phyloP scores from a whole-genome alignment of 768 basidiomycete species.

The Guyanaporus albipodus region DNA sequence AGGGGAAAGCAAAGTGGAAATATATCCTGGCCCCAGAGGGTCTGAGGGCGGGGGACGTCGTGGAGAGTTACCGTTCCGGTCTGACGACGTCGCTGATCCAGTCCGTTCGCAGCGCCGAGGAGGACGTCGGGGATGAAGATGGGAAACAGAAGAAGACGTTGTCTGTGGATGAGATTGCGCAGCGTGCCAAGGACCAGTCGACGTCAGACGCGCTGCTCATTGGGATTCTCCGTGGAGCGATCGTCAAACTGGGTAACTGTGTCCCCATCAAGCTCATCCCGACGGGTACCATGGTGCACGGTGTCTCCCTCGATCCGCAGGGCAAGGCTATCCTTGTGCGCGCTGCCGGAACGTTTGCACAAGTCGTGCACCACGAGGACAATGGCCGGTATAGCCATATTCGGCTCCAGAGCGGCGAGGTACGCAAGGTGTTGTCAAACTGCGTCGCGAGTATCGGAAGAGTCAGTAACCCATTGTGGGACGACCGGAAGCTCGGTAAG shows the following conservation, averaged over 20 bases:
- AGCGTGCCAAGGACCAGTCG: slow-evolving; percentile 23
- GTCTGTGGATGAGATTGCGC: slow-evolving; percentile 21
- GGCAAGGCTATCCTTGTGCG: slow-evolving; percentile 84
- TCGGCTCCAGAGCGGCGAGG: slow-evolving; percentile 87
- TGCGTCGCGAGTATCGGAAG: slow-evolving; percentile 88
- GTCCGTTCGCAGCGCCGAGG: slow-evolving; percentile 30
- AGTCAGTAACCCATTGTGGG: slow-evolving; percentile 90
- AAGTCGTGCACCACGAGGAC: slow-evolving; percentile 75
- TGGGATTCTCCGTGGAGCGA: slow-evolving; percentile 78
- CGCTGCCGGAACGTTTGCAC: slow-evolving; percentile 83
- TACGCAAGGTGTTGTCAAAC: slow-evolving; percentile 75
- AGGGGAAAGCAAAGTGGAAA: slow-evolving; percentile 63
- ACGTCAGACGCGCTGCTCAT: slow-evolving; percentile 68
- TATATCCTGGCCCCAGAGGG: slow-evolving; percentile 95
- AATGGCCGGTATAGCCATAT: slow-evolving; percentile 74
- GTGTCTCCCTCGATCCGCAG: slow-evolving; percentile 67
- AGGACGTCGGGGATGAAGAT: background rate
- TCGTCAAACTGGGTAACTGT: slow-evolving; percentile 89
- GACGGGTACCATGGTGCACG: slow-evolving; percentile 87
- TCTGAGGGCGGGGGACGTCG: slow-evolving; percentile 80
- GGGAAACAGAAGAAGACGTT: slow-evolving; percentile 10
- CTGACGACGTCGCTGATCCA: slow-evolving; percentile 70
- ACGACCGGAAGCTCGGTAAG: slow-evolving; percentile 81
- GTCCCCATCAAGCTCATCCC: slow-evolving; percentile 90
- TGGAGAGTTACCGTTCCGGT: slow-evolving; percentile 81